Evolutionary conservation across 352 stramenopile genomes (phyloP), one percentile per base, ranked within the genome.

Genomic region (Phytophthora capsici): DNA sequence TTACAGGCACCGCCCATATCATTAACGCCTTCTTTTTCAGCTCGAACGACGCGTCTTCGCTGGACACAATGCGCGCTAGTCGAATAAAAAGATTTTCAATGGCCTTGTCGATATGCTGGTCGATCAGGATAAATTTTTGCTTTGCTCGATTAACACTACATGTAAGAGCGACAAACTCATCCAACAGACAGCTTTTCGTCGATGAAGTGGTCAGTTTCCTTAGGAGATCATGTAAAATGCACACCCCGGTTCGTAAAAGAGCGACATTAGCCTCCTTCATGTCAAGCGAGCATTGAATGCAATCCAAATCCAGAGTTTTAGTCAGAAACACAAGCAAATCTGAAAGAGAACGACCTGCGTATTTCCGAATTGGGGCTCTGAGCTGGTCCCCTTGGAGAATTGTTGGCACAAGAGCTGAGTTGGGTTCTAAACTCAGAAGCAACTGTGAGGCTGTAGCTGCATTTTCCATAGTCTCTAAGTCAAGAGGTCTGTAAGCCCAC

Each of bases 1-100:
- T 47, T 23, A 75, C 38, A 34, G 70, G 66, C 8, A 78, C 51
- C 34, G 61, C 53, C 81, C 81, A 90, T 1, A 57, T 44, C n/a
- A 84, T 22, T 14, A 90, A 62, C 0, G 78, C 72, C 28, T 75
- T 78, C 40, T 77, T 70, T 54, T 85, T 85, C 45, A 90, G 40
- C 5, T 71, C 50, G 7, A 71, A 48, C 1, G 66, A 84, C 2
- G 66, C 62, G 1, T 84, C 66, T 0, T 77, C 66, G 43, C 70
- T 80, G 9, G 80, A 66, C 10, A 86, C 38, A 37, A 87, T 48
- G 14, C 78, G 72, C 16, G 76, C 60, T 19, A 84, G 36, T 14
- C 76, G 75, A 36, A 89, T 58, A 50, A 79, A 89, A 14, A 89
- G 60, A 50, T 87, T 89, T 44, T 89, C 80, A n/a, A 87, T 55